phyloP scores from a whole-genome alignment of 345 rosid species.

The Syzygium aromaticum region DNA sequence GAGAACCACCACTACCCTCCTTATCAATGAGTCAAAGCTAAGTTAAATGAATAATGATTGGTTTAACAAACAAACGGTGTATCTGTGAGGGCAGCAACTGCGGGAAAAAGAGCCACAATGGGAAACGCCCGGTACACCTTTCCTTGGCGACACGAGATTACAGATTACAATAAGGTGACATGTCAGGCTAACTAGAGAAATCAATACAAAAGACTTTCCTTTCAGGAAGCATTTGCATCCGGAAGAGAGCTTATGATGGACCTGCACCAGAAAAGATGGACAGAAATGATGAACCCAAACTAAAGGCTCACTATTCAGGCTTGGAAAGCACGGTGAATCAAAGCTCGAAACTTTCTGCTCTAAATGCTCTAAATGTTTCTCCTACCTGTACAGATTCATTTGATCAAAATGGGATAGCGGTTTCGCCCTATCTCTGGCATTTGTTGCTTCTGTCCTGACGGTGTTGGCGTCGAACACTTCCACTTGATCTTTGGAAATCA shows the following conservation, averaged over 20 bases:
- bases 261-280: not conserved
- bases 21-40: not conserved
- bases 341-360: not conserved
- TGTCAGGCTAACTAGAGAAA: not conserved
- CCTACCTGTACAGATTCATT: not conserved
- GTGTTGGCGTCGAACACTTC: conserved; percentile 9
- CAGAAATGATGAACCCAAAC: not conserved
- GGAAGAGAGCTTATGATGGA: conserved; percentile 2
- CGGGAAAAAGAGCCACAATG: not conserved
- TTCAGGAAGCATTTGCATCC: not conserved
- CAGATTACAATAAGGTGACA: not conserved
- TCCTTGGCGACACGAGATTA: not conserved
- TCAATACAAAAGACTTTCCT: not conserved
- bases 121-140: not conserved
- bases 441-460: conserved; percentile 14
- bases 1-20: not conserved
- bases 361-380: not conserved
- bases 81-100: not conserved
- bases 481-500: conserved; percentile 13
- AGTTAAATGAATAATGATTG: not conserved
- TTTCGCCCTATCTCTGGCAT: conserved; percentile 10
- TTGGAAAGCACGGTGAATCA: not conserved
- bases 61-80: not conserved
- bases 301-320: not conserved
- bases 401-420: not conserved